These are phyloP conservation scores for Colletotrichum ledebouriae DNA, from an alignment of 2,329 filamentous ascomycete species.

Conservation along the genomic window DNA sequence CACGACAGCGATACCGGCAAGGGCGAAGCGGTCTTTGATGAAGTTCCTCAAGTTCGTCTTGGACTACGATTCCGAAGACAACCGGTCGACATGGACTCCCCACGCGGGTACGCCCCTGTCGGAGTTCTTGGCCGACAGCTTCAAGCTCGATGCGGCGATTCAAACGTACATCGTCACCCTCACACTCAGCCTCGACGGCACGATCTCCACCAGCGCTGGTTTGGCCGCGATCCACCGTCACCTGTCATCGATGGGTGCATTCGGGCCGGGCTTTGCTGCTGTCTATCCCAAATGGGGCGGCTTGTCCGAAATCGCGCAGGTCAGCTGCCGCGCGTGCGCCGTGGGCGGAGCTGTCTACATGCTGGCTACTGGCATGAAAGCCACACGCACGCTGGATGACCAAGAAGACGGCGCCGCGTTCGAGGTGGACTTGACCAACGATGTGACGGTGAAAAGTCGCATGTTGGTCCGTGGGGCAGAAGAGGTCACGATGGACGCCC, in stretches of 20 bases:
- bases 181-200: conserved; percentile 78
- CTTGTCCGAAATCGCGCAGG: conserved; percentile 88
- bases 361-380: conserved; percentile 76
- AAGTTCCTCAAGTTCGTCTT: conserved; percentile 92
- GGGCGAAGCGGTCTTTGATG: conserved; percentile 89
- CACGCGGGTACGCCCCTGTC: conserved; percentile 68
- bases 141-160: conserved; percentile 77
- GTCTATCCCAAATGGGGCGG: conserved; percentile 96
- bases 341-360: conserved; percentile 95
- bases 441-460: conserved; percentile 67
- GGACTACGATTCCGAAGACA: conserved; percentile 73
- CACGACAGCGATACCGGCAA: conserved; percentile 79
- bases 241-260: conserved; percentile 86
- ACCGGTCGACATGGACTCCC: conserved; percentile 69
- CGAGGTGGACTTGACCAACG: conserved; percentile 68
- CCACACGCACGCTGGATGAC: conserved; percentile 45
- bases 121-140: conserved; percentile 71
- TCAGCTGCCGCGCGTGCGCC: conserved; percentile 88
- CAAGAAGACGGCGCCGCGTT: conserved; percentile 49
- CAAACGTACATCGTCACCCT: conserved; percentile 75
- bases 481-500: conserved; percentile 45
- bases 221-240: conserved; percentile 82
- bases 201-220: conserved; percentile 73
- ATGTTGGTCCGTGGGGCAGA: conserved; percentile 63
- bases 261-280: conserved; percentile 90